Evolutionary conservation across 768 basidiomycete genomes (phyloP), one percentile per base, ranked within the genome.

Genomic region (Mycena galopus): DNA sequence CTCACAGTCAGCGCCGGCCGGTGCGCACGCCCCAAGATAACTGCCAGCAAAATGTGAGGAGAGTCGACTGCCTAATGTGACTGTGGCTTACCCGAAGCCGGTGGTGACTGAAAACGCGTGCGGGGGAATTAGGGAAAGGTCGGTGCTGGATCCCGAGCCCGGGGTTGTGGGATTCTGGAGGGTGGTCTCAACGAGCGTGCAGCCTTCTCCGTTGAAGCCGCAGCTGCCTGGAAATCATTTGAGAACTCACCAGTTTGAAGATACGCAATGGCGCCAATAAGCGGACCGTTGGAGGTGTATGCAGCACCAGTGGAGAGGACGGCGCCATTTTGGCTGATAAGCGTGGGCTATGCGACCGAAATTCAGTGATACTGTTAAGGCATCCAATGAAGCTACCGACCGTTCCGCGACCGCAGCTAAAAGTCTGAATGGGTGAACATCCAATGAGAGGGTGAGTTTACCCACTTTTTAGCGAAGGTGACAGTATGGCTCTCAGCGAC

Each of bases 171-270:
- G 82, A 70, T 84, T 83, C 5, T 56, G 57, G n/a, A 84, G 77
- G 23, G 78, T 82, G 5, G 78, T 79, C 70, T 84, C 83, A 25
- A 84, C 71, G 23, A 80, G 56, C 19, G 80, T 82, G 74, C 83
- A 84, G 4, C 80, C 75, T 62, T 84, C 83, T 3, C 83, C 83
- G 63, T 83, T 82, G 67, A 79, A 79, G 2, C 81, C 81, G 47
- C 82, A 84, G 21, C 32, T 42, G 10, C 82, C 82, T 78, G 69
- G 30, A 19, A n/a, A 10, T 6, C 12, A 35, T 35, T 35, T 61
- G 60, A 67, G 21, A 5, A 8, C 30, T 14, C 21, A 63, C 32
- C 62, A 27, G 23, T 47, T 32, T 73, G 60, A 17, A 80, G 76
- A 60, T 76, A 79, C 75, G 82, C 82, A 58, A 83, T 82, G 9